These are phyloP conservation scores for Phytopythium litorale DNA, from an alignment of 352 stramenopile genomes.

Conservation along the genomic window DNA sequence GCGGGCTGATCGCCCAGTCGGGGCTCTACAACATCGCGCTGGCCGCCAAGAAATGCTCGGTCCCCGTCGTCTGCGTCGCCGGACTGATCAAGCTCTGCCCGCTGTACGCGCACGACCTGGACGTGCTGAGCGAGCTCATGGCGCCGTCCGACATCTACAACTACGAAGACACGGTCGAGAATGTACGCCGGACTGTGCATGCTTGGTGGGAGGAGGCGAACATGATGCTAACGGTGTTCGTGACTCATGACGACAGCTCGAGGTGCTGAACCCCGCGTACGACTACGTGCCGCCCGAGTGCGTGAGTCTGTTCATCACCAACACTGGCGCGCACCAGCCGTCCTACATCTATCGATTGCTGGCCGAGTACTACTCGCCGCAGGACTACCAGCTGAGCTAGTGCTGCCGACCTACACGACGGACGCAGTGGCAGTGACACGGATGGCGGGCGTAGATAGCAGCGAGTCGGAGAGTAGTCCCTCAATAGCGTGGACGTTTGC, in stretches of 20 bases:
- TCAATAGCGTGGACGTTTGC: neutral
- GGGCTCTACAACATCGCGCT: conserved; percentile 95
- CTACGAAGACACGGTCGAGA: conserved; percentile 88
- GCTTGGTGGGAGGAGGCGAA: neutral
- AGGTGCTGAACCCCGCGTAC: conserved; percentile 96
- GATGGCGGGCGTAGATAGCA: neutral
- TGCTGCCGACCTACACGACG: conserved; percentile 1
- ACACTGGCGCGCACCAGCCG: conserved; percentile 97
- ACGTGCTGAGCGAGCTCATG: conserved; percentile 92
- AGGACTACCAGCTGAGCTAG: conserved; percentile 92
- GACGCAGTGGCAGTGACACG: neutral
- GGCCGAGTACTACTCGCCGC: conserved; percentile 97
- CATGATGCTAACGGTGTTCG: conserved; percentile 10
- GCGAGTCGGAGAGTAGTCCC: neutral
- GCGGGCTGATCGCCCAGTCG: conserved; percentile 93
- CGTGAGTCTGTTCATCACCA: conserved; percentile 97
- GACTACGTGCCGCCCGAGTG: conserved; percentile 97
- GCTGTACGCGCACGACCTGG: conserved; percentile 97
- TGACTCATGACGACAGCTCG: conserved; percentile 47
- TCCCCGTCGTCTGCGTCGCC: conserved; percentile 96
- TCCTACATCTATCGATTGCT: conserved; percentile 98
- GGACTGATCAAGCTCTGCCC: conserved; percentile 98
- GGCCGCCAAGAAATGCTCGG: conserved; percentile 94
- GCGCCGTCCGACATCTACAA: conserved; percentile 86
- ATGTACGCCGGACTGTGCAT: conserved; percentile 38